These are phyloP conservation scores for Citrus trifoliata DNA, from an alignment of 345 rosid genomes.

Conservation along the genomic window DNA sequence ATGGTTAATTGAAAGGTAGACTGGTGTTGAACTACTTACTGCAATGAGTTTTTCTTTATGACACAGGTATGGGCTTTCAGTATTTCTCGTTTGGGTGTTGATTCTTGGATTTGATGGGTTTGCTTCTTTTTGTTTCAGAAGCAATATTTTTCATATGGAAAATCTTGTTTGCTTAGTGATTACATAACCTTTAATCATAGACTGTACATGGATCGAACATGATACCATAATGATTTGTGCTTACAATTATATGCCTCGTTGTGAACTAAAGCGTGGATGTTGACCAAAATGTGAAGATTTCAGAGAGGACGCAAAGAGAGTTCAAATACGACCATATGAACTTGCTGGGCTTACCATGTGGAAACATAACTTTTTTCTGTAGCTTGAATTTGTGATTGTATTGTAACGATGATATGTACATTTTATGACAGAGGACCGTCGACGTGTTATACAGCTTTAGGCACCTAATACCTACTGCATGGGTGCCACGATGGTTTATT, in stretches of 20 bases:
- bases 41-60: not conserved
- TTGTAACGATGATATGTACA: too few species aligned
- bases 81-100: not conserved
- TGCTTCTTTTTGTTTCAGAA: not conserved
- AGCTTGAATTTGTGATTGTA: too few species aligned
- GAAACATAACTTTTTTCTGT: too few species aligned
- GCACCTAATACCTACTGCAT: too few species aligned
- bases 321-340: too few species aligned
- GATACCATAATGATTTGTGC: not conserved
- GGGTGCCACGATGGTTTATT: too few species aligned
- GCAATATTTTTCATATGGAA: not conserved
- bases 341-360: too few species aligned
- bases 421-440: too few species aligned
- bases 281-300: too few species aligned
- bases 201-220: not conserved
- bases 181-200: not conserved
- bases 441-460: too few species aligned
- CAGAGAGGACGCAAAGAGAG: too few species aligned
- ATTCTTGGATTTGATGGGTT: not conserved
- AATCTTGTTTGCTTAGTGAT: not conserved
- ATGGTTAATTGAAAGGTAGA: not conserved
- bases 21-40: not conserved
- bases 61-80: not conserved
- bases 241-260: not conserved
- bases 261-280: not conserved